Evolutionary conservation across 805 yeast species (phyloP), one percentile per base, ranked within the genome.

Genomic region (Sungouiozyma ichnusensis): DNA sequence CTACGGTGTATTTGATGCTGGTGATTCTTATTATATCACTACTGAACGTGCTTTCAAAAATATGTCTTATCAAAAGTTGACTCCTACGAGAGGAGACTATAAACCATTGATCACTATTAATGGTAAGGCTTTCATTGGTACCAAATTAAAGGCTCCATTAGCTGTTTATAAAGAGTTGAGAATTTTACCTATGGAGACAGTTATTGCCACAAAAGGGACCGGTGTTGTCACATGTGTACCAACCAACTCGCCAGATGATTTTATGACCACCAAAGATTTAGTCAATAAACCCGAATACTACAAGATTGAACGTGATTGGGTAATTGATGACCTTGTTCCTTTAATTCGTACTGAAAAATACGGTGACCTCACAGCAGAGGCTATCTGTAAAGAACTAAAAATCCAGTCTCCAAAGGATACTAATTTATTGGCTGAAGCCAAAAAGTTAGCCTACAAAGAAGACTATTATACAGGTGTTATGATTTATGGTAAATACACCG

Each of bases 221-320:
- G 98, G 97, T 71, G 97, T 92, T 37, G 98, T 92, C 44, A 90
- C 97, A 4, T 92, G 96, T 71, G 97, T 88, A 48, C 98, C 97
- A 48, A 81, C 95, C n/a, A 96, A 88, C 65, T 88, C 97, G 44
- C 97, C 98, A 47, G 98, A 92, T 69, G 98, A 92, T 70, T 92
- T 57, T 60, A 79, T 90, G 65, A 92, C 96, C 46, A 75, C 82
- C 38, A 72, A 71, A 55, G 98, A 92, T 52, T 74, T 92, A 54
- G 73, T 74, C 54, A 79, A 85, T 71, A 90, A 90, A 69, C 83
- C 97, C 27, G 97, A 86, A 56, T 90, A 79, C 64, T 88, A 90
- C 63, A 76, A 79, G 42, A 84, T 90, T 57, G 73, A 88, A 47
- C 73, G 78, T 54, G 87, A 80, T 47, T 92, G 97, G 98, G 92